phyloP scores from a whole-genome alignment of 2,329 filamentous ascomycete species.

The Neofusicoccum umdonicola region DNA sequence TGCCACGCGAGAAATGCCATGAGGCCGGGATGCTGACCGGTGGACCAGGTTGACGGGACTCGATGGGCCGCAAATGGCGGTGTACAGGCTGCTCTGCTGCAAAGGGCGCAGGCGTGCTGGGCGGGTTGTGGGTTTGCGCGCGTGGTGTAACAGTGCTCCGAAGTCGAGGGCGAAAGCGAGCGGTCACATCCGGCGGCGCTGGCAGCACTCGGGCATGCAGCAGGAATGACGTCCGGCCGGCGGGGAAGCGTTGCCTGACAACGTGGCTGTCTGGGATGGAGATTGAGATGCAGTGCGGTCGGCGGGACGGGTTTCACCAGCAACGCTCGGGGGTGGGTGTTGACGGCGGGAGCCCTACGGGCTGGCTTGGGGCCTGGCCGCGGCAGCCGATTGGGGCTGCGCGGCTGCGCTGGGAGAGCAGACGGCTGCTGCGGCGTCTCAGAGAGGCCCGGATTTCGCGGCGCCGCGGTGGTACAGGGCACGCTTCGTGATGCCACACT shows the following conservation, averaged over 20 bases:
- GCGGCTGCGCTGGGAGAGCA: neutral
- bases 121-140: neutral
- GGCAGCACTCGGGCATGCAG: neutral
- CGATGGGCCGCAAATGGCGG: conserved; percentile 12
- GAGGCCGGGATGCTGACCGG: conserved; percentile 2
- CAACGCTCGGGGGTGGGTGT: conserved; percentile 1
- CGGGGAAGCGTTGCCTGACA: conserved; percentile 11
- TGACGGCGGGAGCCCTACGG: conserved; percentile 2
- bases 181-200: neutral
- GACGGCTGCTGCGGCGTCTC: neutral
- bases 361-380: neutral
- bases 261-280: conserved; percentile 16
- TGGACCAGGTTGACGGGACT: conserved; percentile 15
- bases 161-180: conserved; percentile 1
- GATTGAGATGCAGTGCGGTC: neutral
- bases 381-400: neutral
- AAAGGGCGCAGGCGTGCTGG: neutral
- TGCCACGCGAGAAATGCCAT: conserved; percentile 19
- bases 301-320: conserved; percentile 1
- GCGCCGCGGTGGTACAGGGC: conserved; percentile 10
- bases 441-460: conserved; percentile 3
- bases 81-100: conserved; percentile 4
- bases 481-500: conserved; percentile 16
- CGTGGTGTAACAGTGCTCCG: conserved; percentile 6
- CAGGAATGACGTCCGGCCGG: conserved; percentile 4